phyloP scores from a whole-genome alignment of 1,284 basidiomycete species.

The Ganoderma resinaceum region DNA sequence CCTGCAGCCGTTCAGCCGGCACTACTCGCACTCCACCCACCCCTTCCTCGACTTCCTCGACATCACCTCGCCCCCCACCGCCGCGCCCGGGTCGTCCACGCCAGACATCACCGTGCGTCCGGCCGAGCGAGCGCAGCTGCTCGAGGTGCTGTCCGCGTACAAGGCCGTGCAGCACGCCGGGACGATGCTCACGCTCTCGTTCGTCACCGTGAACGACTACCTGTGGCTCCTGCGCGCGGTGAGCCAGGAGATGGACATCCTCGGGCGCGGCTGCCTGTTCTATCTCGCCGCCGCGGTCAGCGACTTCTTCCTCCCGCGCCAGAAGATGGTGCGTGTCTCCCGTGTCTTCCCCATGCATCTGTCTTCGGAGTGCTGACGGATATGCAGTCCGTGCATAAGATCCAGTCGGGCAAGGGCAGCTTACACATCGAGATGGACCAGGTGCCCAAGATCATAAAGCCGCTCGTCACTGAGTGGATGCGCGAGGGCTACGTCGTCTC shows the following conservation, averaged over 20 bases:
- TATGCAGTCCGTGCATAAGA: constrained; percentile 93
- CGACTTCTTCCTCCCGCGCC: constrained; percentile 95
- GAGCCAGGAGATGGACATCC: constrained; percentile 70
- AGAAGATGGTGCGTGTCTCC: constrained; percentile 79
- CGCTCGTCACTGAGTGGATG: constrained; percentile 94
- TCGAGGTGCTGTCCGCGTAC: constrained; percentile 83
- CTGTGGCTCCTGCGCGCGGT: constrained; percentile 91
- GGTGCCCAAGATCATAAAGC: constrained; percentile 94
- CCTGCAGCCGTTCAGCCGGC: constrained; percentile 94
- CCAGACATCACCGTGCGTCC: constrained; percentile 70
- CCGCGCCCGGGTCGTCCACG: constrained; percentile 31
- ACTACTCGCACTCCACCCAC: constrained; percentile 98
- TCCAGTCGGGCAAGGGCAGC: constrained; percentile 94
- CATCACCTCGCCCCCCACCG: constrained; percentile 53
- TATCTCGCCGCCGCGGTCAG: constrained; percentile 98
- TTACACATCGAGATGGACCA: constrained; percentile 98
- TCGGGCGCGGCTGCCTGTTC: constrained; percentile 85
- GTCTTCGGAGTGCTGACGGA: background rate
- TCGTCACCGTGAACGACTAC: constrained; percentile 97
- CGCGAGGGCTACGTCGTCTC: constrained; percentile 93
- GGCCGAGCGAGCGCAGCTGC: constrained; percentile 69
- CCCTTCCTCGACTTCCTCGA: constrained; percentile 97
- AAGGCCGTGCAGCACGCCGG: constrained; percentile 80
- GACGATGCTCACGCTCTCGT: constrained; percentile 86
- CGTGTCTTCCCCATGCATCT: background rate